Percentiles rank a stretch among this genome's conserved stretches.
Conservation (phyloP, 2,329 filamentous ascomycete species). For the Alternaria angustiovoidea region DNA sequence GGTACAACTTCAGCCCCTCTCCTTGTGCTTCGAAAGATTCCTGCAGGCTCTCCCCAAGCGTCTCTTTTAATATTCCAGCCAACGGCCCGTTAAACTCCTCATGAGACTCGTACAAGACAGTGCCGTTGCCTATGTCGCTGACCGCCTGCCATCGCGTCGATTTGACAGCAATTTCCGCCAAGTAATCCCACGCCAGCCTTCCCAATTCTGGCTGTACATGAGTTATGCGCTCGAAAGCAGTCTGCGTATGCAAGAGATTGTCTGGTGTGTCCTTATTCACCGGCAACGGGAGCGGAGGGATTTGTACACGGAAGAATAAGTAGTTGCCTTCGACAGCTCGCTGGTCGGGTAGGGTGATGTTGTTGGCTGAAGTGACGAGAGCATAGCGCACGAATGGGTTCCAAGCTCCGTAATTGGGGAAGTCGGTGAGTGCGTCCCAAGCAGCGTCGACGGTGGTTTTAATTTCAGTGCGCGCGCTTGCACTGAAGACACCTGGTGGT, state of each 20-base stretch:
- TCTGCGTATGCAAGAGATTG: conserved; percentile 32
- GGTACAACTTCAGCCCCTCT: conserved; percentile 34
- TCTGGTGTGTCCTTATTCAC: conserved; percentile 38
- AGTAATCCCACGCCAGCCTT: conserved; percentile 39
- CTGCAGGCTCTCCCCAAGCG: conserved; percentile 30
- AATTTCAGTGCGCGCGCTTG: conserved; percentile 38
- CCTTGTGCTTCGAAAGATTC: conserved; percentile 40
- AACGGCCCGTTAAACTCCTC: conserved; percentile 37
- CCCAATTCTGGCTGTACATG: conserved; percentile 36
- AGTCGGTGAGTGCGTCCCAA: conserved; percentile 41
- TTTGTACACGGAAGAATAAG: conserved; percentile 39
- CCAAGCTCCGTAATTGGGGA: conserved; percentile 39
- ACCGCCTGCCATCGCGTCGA: conserved; percentile 42
- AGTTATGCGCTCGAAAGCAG: conserved; percentile 39
- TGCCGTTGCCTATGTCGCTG: conserved; percentile 33
- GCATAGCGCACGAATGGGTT: conserved; percentile 45
- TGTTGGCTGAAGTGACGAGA: conserved; percentile 28
- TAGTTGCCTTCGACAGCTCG: conserved; percentile 32
- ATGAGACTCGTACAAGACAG: conserved; percentile 41
- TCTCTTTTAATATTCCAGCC: conserved; percentile 23
- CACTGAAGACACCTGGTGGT: conserved; percentile 39
- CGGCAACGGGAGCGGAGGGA: conserved; percentile 40
- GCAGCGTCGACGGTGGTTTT: conserved; percentile 27
- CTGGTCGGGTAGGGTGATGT: conserved; percentile 34
- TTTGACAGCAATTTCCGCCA: conserved; percentile 18